phyloP scores from a whole-genome alignment of 192 early-diverging fungal species.

The Linderina pennispora region DNA sequence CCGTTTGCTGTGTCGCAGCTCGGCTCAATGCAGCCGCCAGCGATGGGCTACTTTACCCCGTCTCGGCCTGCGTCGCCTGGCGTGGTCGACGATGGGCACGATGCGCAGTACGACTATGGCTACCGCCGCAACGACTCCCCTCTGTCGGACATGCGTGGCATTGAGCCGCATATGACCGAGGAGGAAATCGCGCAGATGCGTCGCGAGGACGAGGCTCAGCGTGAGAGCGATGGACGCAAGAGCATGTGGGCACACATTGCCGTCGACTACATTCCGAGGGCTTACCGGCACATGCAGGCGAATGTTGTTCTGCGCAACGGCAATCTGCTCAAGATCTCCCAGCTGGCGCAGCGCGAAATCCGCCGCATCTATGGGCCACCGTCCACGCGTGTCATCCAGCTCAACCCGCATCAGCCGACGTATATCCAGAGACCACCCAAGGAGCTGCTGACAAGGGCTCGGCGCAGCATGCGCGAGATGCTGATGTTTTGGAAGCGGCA shows the following conservation, averaged over 20 bases:
- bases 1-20: slow-evolving; percentile 1
- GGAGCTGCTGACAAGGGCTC: slow-evolving; percentile 57
- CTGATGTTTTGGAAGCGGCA: slow-evolving; percentile 88
- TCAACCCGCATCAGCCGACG: slow-evolving; percentile 24
- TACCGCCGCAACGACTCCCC: slow-evolving; percentile 20
- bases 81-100: too few relatives aligned
- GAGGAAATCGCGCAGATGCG: slow-evolving; percentile 4
- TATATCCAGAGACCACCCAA: slow-evolving; percentile 39
- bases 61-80: slow-evolving; percentile 14
- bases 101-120: slow-evolving; percentile 9
- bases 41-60: slow-evolving; percentile 42
- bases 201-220: background rate
- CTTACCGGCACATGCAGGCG: slow-evolving; percentile 31
- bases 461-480: slow-evolving; percentile 71
- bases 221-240: slow-evolving; percentile 1
- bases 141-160: slow-evolving; percentile 18
- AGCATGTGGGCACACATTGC: slow-evolving; percentile 21
- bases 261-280: slow-evolving; percentile 37
- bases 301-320: slow-evolving; percentile 33
- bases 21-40: slow-evolving; percentile 17
- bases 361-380: slow-evolving; percentile 52
- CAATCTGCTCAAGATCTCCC: slow-evolving; percentile 66
- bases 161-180: slow-evolving; percentile 6
- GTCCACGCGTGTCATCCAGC: slow-evolving; percentile 25
- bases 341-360: slow-evolving; percentile 68